Evolutionary conservation across 495 filamentous ascomycete species (phyloP), one percentile per base, ranked within the genome.

Genomic region (Sphaerosporella brunnea): DNA sequence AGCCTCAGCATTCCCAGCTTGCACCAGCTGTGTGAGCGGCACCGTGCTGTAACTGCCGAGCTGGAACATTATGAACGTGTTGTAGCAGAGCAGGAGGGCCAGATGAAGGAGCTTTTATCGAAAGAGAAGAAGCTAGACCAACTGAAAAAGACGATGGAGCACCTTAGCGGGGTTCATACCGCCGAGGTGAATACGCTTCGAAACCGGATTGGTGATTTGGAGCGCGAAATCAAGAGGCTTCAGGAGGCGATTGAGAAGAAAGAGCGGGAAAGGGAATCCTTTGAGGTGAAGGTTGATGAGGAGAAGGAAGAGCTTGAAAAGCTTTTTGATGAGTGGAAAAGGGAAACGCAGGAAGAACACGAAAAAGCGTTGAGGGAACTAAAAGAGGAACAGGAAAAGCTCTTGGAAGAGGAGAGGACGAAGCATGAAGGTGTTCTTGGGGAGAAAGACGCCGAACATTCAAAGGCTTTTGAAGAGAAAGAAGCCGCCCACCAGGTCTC

Each of bases 181-280:
- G 70, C 66, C 37, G 70, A 73, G 52, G 59, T 59, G 28, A 61
- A 65, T 16, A 65, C 59, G 24, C 57, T 73, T 30, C 70, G 66
- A 50, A 66, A 69, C 21, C 65, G 62, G 24, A 66, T 73, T 58
- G 68, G 65, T 30, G 66, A 70, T 39, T 60, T 73, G 3, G 70
- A 68, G 10, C 61, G 68, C 24, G 77, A 81, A 56, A 64, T 80
- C 3, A 66, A 66, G 20, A 71, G 74, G 47, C 56, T 78, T 16
- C 71, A 74, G 37, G 70, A 70, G 30, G 68, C 71, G 54, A 64
- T 75, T n/a, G 60, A 63, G 23, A 54, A 59, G 10, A 65, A 67
- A 45, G 63, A 72, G 32, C 62, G 66, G 13, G 65, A 68, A 32
- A 53, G 56, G n/a, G 53, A 62, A 23, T 62, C 62, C 13, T 62